Evolutionary conservation across 2,329 filamentous ascomycete genomes (phyloP), one percentile per base, ranked within the genome.

Genomic region (Exophiala sp.): DNA sequence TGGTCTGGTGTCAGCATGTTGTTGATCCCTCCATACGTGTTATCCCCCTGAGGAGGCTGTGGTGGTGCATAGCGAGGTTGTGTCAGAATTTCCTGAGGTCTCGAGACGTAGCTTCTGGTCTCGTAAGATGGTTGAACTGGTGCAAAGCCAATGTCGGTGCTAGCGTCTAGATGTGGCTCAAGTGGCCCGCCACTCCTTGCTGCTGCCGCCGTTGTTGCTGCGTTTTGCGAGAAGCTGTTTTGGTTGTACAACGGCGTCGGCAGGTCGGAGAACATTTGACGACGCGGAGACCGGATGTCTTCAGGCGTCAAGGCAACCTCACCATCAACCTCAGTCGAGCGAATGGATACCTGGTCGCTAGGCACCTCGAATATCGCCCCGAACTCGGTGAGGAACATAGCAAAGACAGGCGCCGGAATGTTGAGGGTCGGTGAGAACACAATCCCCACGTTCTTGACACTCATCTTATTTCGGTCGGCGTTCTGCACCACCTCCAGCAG

Each of bases 401-500:
- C 89, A 66, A 98, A 96, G 9, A 98, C 85, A 0, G 91, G 90
- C 0, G 89, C 89, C 0, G 93, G 91, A 37, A 98, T 95, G 66
- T 97, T 97, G 46, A 98, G 77, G 0, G 93, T 97, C 0, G 93
- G 93, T 13, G 93, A 95, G 68, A 98, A 98, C 49, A 98, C 91
- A 61, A 98, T 97, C 57, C 93, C 91, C 47, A 98, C 88, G 64
- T 98, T 98, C 58, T 91, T 83, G 46, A 96, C 87, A 9, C 87
- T 96, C 93, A 98, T 98, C 75, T 96, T 97, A 73, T 98, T 98
- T 55, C 85, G 75, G 60, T 87, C 83, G 5, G 88, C 77, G 61
- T 96, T 89, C 68, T 93, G 89, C 64, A 96, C 88, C 61, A 98
- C 91, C 63, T 86, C 85, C 64, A 95, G 88, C 61, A 98, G 71